Base-by-base conservation (phyloP, 2,329 filamentous ascomycete species). In the Aspergillus sp. region DNA sequence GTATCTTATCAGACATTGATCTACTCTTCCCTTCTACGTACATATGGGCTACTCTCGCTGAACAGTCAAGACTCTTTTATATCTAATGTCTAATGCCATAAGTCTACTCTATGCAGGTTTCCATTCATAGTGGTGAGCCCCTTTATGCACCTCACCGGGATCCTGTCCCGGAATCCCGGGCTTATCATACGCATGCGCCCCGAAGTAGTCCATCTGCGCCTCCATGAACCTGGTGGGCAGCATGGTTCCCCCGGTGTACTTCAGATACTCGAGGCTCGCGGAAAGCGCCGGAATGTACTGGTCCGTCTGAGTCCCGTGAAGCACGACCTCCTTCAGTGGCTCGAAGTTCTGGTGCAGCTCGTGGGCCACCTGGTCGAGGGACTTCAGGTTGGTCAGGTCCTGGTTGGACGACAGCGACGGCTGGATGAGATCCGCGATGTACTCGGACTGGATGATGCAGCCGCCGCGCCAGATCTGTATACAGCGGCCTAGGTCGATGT, bases 151-250 rank as follows among this genome's bases (percentile, higher is more conserved):
- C 36, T 64, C 57, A 2, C 70, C 67, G 2, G 67, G 59, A 30
- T 64, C 65, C 41, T 78, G 71, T 2, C 66, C 66, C 42, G 70
- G 70, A 40, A 68, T 62, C 4, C 53, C 49, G 4, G 56, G 52
- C 38, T 57, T 57, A 48, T 82, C 75, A 49, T 73, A 83, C 60
- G 71, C 73, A 52, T 83, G 78, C 24, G 69, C 67, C 0, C 80
- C 79, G 50, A 84, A 84, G 47, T 76, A 82, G 49, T 83, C 78
- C 52, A 84, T 59, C 59, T 84, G 70, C 0, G 78, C 78, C 55
- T 83, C 78, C 60, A 79, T 78, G 48, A 84, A 82, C 35, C 72
- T 69, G 3, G 78, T 82, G 0, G 79, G 79, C 19, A 84, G 52
- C 37, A 70, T 68, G 3, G 68, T 72, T 11, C 71, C 71, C 1